Conservation (phyloP, 2,329 filamentous ascomycete genomes). For the Colletotrichum tabaci region DNA sequence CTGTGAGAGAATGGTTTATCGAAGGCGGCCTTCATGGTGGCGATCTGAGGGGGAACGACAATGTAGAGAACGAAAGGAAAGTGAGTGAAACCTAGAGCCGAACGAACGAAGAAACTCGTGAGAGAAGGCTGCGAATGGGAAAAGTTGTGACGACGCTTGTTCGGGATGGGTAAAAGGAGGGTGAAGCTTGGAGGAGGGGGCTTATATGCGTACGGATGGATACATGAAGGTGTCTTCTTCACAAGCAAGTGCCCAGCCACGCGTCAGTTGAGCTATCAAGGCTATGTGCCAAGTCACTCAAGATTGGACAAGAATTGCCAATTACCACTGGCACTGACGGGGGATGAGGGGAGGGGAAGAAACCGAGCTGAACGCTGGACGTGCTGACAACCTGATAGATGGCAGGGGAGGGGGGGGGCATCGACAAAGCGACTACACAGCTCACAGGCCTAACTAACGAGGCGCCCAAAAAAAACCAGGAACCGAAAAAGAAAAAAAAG, state of each 20-base stretch:
- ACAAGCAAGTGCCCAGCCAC: too few relatives aligned
- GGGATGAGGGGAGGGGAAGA: not conserved
- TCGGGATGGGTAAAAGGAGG: not conserved
- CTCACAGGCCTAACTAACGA: not conserved
- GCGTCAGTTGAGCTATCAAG: not conserved
- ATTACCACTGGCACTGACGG: not conserved
- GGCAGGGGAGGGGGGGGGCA: not conserved
- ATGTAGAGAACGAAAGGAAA: not conserved
- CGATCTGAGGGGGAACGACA: too few relatives aligned
- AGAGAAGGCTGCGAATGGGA: not conserved
- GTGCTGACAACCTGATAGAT: not conserved
- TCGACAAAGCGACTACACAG: not conserved
- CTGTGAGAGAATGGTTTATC: slow-evolving; percentile 10
- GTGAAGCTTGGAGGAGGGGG: not conserved
- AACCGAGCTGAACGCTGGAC: not conserved
- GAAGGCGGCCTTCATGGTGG: not conserved
- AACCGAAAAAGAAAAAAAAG: not conserved
- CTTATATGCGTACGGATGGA: not conserved
- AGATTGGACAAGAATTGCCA: not conserved
- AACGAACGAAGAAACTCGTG: not conserved
- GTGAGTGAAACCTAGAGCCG: not conserved
- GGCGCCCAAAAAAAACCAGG: not conserved
- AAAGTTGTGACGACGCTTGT: not conserved
- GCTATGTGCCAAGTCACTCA: not conserved
- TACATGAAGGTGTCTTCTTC: too few relatives aligned